Evolutionary conservation across 192 early-diverging fungal species (phyloP).

Genomic region (Coemansia umbellata): DNA sequence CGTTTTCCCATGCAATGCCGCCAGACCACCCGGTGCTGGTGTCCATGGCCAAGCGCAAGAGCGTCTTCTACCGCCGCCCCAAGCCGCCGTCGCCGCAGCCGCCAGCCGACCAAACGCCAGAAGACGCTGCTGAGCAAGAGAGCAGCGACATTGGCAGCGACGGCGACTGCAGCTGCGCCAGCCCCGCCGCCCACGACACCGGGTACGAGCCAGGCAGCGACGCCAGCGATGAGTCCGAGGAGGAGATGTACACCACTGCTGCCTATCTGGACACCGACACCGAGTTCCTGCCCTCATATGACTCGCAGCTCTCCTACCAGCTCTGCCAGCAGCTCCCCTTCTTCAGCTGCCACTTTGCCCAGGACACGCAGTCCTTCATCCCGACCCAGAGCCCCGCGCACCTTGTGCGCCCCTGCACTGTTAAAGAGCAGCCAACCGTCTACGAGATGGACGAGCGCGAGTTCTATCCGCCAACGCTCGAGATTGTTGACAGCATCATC

Average conservation of each 20-base stretch:
- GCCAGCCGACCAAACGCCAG: background rate
- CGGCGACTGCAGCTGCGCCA: background rate
- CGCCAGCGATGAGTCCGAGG: background rate
- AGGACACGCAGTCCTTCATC: conserved; percentile 21
- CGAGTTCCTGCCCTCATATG: background rate
- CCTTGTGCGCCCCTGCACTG: background rate
- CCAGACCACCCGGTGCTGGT: conserved; percentile 4
- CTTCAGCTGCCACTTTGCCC: conserved; percentile 20
- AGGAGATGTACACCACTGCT: background rate
- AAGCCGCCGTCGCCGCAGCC: background rate
- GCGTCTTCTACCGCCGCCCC: conserved; percentile 32
- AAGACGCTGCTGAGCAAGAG: background rate
- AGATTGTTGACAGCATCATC: conserved; percentile 22
- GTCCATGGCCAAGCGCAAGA: conserved; percentile 11
- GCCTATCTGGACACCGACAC: background rate
- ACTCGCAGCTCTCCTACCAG: background rate
- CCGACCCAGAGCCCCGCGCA: conserved; percentile 2
- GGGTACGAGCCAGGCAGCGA: conserved; percentile 11
- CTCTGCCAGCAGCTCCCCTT: conserved; percentile 27
- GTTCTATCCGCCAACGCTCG: conserved; percentile 23
- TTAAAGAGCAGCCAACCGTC: background rate
- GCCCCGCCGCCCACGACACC: background rate
- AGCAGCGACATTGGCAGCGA: too few relatives aligned
- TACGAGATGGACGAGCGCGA: background rate
- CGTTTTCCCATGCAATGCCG: background rate